Conservation (phyloP, 345 rosid genomes). For the Cardamine resedifolia region DNA sequence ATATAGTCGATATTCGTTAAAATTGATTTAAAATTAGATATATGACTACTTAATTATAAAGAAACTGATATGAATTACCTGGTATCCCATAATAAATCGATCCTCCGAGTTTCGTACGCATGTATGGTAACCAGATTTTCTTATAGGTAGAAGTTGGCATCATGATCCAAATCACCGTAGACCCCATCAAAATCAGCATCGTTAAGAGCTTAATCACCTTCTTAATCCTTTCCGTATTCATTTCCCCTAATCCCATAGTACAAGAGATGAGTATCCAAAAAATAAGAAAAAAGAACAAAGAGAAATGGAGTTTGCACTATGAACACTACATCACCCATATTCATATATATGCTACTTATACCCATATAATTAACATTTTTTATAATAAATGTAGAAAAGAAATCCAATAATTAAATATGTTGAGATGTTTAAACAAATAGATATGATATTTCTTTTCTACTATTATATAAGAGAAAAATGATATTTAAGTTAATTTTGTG, state of each 20-base stretch:
- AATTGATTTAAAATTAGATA: not conserved
- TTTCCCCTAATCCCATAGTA: not conserved
- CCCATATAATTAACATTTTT: not conserved
- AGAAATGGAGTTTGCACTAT: not conserved
- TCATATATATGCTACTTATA: not conserved
- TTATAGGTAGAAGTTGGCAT: slow-evolving; percentile 51
- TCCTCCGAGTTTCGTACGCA: slow-evolving; percentile 32
- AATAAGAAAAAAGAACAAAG: not conserved
- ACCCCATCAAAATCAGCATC: slow-evolving; percentile 43
- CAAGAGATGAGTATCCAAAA: slow-evolving; percentile 9
- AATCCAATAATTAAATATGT: not conserved
- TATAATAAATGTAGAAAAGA: not conserved
- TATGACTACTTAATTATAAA: not conserved
- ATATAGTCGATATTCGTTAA: not conserved
- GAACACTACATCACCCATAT: not conserved
- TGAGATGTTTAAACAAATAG: not conserved
- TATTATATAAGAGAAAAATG: not conserved
- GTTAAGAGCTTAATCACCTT: slow-evolving; percentile 38
- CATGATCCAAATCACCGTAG: slow-evolving; percentile 60
- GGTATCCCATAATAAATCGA: slow-evolving; percentile 52
- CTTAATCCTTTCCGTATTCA: slow-evolving; percentile 8
- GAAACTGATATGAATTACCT: slow-evolving; percentile 39
- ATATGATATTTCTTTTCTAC: not conserved
- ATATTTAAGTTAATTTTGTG: not conserved
- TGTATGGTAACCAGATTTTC: slow-evolving; percentile 37